These are phyloP conservation scores for Lactarius hatsudake DNA, from an alignment of 768 basidiomycete genomes.

Conservation along the genomic window DNA sequence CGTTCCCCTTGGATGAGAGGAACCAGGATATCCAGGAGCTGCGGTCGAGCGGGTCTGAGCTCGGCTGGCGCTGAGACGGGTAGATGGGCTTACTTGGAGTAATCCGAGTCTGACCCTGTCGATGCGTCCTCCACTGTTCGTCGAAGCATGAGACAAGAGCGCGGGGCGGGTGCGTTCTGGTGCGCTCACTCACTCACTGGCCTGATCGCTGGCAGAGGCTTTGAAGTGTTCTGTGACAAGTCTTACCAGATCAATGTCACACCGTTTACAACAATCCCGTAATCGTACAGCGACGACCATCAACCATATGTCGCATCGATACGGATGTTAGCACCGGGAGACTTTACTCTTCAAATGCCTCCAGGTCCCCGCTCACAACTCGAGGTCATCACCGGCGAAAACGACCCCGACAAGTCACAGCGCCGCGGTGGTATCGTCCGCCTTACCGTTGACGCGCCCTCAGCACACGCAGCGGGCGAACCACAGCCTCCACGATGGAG, in stretches of 20 bases:
- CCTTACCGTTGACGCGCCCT: conserved; percentile 58
- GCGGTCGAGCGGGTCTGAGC: conserved; percentile 18
- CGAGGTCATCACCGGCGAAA: conserved; percentile 16
- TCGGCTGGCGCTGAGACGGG: background rate
- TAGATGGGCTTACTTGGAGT: conserved; percentile 71
- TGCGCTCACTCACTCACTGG: conserved; percentile 18
- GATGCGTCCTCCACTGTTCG: conserved; percentile 79
- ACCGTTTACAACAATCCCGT: background rate
- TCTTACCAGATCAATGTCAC: background rate
- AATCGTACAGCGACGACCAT: background rate
- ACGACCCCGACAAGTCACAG: conserved; percentile 5
- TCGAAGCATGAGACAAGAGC: conserved; percentile 34
- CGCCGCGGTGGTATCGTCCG: conserved; percentile 37
- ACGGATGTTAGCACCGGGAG: conserved; percentile 27
- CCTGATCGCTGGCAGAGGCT: background rate
- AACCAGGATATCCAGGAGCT: conserved; percentile 97
- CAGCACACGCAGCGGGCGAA: conserved; percentile 35
- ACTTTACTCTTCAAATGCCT: conserved; percentile 33
- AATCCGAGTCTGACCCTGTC: conserved; percentile 92
- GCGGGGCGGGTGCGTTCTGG: background rate
- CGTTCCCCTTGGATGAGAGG: conserved; percentile 94
- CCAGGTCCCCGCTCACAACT: conserved; percentile 29
- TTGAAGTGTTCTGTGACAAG: conserved; percentile 1
- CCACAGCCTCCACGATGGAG: conserved; percentile 61
- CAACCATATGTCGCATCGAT: background rate